phyloP scores from a whole-genome alignment of 2,329 filamentous ascomycete species.

The Arthrobotrys iridis region DNA sequence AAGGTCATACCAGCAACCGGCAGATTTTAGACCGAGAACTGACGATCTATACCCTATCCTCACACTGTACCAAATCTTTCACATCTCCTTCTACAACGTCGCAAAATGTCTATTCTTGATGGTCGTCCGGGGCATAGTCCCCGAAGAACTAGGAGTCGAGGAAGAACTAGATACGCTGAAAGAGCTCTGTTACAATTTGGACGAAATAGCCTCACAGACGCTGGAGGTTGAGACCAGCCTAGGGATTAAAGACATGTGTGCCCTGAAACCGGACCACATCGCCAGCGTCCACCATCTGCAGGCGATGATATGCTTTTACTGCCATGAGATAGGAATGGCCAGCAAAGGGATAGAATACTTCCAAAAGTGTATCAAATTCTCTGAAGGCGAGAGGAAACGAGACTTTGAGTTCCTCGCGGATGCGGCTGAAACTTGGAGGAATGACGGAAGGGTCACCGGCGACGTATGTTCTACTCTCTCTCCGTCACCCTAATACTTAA shows the following conservation, averaged over 20 bases:
- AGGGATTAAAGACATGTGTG: background rate
- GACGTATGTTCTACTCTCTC: background rate
- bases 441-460: slow-evolving; percentile 15
- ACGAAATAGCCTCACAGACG: slow-evolving; percentile 17
- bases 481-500: no score
- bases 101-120: slow-evolving; percentile 24
- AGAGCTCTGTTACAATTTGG: slow-evolving; percentile 19
- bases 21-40: slow-evolving; percentile 13
- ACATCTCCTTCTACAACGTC: slow-evolving; percentile 36
- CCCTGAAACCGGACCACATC: slow-evolving; percentile 22
- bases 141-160: slow-evolving; percentile 15
- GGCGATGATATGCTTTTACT: slow-evolving; percentile 37
- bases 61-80: slow-evolving; percentile 21
- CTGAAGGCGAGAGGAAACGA: slow-evolving; percentile 1
- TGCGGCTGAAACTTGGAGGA: slow-evolving; percentile 2
- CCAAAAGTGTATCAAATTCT: slow-evolving; percentile 9
- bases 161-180: slow-evolving; percentile 17
- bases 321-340: slow-evolving; percentile 17
- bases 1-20: slow-evolving; percentile 9
- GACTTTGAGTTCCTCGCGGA: slow-evolving; percentile 18
- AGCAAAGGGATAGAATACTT: slow-evolving; percentile 27
- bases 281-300: slow-evolving; percentile 36
- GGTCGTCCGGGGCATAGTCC: slow-evolving; percentile 13
- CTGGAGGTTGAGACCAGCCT: slow-evolving; percentile 24
- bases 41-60: slow-evolving; percentile 29